Evolutionary conservation across 106 monocot species (phyloP).

Genomic region (Gastrodia elata): DNA sequence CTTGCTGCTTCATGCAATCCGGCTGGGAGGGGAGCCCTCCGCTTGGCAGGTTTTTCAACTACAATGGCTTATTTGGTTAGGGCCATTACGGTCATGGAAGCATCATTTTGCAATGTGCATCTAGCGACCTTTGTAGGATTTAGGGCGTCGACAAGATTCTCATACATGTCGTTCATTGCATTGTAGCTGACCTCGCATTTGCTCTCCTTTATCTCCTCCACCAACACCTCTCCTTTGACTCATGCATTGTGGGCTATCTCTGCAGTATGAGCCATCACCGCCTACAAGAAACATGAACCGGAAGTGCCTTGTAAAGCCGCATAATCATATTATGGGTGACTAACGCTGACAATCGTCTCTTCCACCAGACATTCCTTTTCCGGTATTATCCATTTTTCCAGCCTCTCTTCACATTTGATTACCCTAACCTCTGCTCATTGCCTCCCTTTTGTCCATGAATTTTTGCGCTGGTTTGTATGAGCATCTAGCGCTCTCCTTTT

Average conservation of each 20-base stretch:
- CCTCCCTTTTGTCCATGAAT: too few species aligned
- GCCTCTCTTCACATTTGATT: too few species aligned
- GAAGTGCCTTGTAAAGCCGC: too few species aligned
- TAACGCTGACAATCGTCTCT: too few species aligned
- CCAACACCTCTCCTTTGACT: slow-evolving; percentile 81
- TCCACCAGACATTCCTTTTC: too few species aligned
- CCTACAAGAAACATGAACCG: slow-evolving; percentile 20
- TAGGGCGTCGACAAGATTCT: slow-evolving; percentile 69
- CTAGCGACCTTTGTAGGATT: slow-evolving; percentile 79
- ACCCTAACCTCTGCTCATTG: too few species aligned
- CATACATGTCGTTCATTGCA: slow-evolving; percentile 70
- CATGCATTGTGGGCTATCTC: slow-evolving; percentile 83
- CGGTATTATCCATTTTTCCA: too few species aligned
- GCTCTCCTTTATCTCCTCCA: slow-evolving; percentile 68
- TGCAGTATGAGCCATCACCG: slow-evolving; percentile 56
- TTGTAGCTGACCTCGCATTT: slow-evolving; percentile 77
- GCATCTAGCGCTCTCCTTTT: too few species aligned
- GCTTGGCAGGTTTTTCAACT: slow-evolving; percentile 66
- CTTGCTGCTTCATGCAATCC: not conserved
- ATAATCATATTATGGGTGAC: too few species aligned
- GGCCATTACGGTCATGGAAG: slow-evolving; percentile 73
- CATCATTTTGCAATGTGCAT: slow-evolving; percentile 74
- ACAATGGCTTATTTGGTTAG: slow-evolving; percentile 79
- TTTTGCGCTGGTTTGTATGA: too few species aligned
- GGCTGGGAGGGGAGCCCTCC: slow-evolving; percentile 29